phyloP scores from a whole-genome alignment of 1,284 basidiomycete genomes.

The Apiotrichum domesticum region DNA sequence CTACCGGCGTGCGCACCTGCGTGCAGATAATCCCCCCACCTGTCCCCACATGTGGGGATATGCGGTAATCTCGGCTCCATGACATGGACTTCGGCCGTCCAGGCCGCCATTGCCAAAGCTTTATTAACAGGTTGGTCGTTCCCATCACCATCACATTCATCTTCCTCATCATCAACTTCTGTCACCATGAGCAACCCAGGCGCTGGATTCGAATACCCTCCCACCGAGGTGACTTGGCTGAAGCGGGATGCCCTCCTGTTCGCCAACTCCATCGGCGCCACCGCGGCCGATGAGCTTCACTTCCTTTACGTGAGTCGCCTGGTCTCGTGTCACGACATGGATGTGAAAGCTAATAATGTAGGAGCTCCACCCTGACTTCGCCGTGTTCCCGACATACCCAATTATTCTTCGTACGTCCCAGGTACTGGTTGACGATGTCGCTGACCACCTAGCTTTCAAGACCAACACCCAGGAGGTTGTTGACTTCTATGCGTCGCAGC shows the following conservation, averaged over 20 bases:
- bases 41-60: too few relatives aligned
- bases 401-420: slow-evolving; percentile 13
- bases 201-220: slow-evolving; percentile 15
- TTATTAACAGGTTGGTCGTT: not conserved
- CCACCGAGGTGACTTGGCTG: slow-evolving; percentile 10
- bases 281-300: slow-evolving; percentile 15
- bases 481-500: slow-evolving; percentile 17
- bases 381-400: slow-evolving; percentile 18
- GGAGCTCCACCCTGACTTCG: slow-evolving; percentile 19
- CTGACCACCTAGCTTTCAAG: slow-evolving; percentile 12
- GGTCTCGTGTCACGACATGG: too few relatives aligned
- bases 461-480: slow-evolving; percentile 12
- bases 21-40: too few relatives aligned
- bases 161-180: not conserved
- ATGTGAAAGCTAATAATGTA: not conserved
- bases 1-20: too few relatives aligned
- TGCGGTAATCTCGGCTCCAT: too few relatives aligned
- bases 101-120: not conserved
- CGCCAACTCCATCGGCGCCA: slow-evolving; percentile 20
- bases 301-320: slow-evolving; percentile 12
- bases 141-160: not conserved
- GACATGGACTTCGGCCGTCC: too few relatives aligned
- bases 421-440: not conserved
- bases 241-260: slow-evolving; percentile 18
- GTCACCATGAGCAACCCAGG: slow-evolving; percentile 10